These are phyloP conservation scores for Paecilomyces formosus DNA, from an alignment of 2,329 filamentous ascomycete species.

Conservation along the genomic window DNA sequence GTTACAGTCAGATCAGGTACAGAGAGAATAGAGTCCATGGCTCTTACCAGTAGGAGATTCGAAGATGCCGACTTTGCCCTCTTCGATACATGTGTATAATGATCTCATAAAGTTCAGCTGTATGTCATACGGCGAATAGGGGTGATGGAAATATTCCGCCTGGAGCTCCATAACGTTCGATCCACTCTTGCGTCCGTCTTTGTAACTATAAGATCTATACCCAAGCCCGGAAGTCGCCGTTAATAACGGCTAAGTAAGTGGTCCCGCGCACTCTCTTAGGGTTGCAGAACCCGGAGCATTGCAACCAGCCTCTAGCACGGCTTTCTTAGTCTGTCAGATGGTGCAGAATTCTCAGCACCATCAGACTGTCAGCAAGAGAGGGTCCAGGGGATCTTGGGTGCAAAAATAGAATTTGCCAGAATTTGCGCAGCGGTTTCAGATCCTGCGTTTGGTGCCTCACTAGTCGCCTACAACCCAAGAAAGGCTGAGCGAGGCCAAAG, in stretches of 20 bases:
- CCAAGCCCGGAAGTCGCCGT: not conserved
- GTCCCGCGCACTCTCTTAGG: not conserved
- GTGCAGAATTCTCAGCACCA: not conserved
- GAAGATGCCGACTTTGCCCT: conserved; percentile 76
- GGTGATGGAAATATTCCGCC: conserved; percentile 67
- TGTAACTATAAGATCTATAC: not conserved
- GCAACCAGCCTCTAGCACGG: not conserved
- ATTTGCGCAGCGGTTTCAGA: not conserved
- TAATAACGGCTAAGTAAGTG: not conserved
- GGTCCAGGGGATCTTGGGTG: not conserved
- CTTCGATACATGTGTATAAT: conserved; percentile 69
- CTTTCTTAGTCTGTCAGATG: not conserved
- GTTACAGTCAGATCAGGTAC: not conserved
- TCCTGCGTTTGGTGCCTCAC: not conserved
- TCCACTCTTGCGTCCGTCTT: not conserved
- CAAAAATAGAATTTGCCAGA: not conserved
- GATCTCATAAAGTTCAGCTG: conserved; percentile 82
- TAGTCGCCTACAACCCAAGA: not conserved
- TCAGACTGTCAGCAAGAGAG: not conserved
- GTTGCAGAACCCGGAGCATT: not conserved
- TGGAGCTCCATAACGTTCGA: conserved; percentile 23
- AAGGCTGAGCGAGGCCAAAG: not conserved
- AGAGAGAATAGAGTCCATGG: not conserved
- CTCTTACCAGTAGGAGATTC: conserved; percentile 81
- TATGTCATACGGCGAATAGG: conserved; percentile 79